Evolutionary conservation across 1,284 basidiomycete genomes (phyloP), one percentile per base, ranked within the genome.

Genomic region (Apiotrichum sp.): DNA sequence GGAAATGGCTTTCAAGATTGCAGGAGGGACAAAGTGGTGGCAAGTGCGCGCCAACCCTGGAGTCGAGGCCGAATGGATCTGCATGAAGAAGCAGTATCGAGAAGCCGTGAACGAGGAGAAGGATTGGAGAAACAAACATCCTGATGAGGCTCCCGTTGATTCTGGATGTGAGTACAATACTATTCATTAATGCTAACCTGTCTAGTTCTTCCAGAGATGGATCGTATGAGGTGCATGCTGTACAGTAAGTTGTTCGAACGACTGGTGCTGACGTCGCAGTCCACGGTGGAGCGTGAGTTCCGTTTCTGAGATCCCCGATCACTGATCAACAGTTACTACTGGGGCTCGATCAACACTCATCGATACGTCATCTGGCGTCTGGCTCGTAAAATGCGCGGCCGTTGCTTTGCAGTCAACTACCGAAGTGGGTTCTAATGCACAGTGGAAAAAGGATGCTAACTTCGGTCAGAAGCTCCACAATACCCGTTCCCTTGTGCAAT

Each of bases 11-110:
- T 83, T 84, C 62, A 82, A 82, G 53, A 72, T 93, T 32, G 85
- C 93, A 1, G 93, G 93, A 14, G 95, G 93, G 2, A 84, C 85
- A 6, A 92, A 92, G 68, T 98, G 95, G 93, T 98, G 93, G 95
- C 93, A 93, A 72, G 87, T 92, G 16, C 84, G 90, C 38, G 85
- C 86, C n/a, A 68, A 73, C 84, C 57, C 78, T 79, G 69, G 90
- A 81, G 87, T 91, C 64, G 85, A 91, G 65, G 90, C 82, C 2
- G 90, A 98, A 74, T 97, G 93, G 93, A 87, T 97, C 50, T 86
- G 85, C 34, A 78, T 78, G 72, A 79, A 78, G 69, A 74, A 75
- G 46, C 79, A 81, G 51, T 80, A 77, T 71, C 73, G 70, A 53
- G 14, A 22, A n/a, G 32, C 38, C 7, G 6, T 34, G 10, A 31